These are phyloP conservation scores for Delitschia confertaspora DNA, from an alignment of 495 filamentous ascomycete species.

Conservation along the genomic window DNA sequence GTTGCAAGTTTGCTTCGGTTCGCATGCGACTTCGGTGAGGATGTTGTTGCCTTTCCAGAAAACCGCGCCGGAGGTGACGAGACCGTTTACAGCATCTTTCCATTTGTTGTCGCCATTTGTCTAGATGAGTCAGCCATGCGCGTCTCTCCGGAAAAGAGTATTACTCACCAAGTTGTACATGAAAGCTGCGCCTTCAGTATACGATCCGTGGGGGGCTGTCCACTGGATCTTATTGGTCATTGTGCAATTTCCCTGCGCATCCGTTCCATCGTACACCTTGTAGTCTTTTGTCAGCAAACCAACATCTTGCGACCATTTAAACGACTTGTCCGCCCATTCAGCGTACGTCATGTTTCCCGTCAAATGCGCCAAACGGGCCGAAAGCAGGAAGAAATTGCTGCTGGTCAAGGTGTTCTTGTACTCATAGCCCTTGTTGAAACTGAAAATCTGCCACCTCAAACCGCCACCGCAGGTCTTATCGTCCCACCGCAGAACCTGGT, in stretches of 20 bases:
- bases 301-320: conserved; percentile 58
- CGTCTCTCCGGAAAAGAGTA: too few relatives aligned
- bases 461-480: conserved; percentile 57
- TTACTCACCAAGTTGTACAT: conserved; percentile 16
- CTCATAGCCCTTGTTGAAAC: conserved; percentile 66
- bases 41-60: conserved; percentile 1
- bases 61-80: background rate
- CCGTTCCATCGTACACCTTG: conserved; percentile 57
- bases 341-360: conserved; percentile 71
- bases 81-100: conserved; percentile 2
- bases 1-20: conserved; percentile 9
- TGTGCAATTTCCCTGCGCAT: conserved; percentile 45
- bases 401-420: conserved; percentile 80
- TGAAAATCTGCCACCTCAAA: conserved; percentile 77
- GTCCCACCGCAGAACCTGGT: conserved; percentile 55
- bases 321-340: conserved; percentile 64
- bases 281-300: conserved; percentile 55
- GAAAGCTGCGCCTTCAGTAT: conserved; percentile 17
- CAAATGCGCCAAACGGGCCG: conserved; percentile 64
- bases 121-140: background rate
- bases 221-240: conserved; percentile 20
- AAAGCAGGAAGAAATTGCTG: conserved; percentile 72
- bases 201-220: conserved; percentile 8
- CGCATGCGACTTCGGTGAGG: conserved; percentile 15
- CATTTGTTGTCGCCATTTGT: conserved; percentile 10